Base-by-base conservation (phyloP, 345 rosid genomes). In the Pistacia atlantica region DNA sequence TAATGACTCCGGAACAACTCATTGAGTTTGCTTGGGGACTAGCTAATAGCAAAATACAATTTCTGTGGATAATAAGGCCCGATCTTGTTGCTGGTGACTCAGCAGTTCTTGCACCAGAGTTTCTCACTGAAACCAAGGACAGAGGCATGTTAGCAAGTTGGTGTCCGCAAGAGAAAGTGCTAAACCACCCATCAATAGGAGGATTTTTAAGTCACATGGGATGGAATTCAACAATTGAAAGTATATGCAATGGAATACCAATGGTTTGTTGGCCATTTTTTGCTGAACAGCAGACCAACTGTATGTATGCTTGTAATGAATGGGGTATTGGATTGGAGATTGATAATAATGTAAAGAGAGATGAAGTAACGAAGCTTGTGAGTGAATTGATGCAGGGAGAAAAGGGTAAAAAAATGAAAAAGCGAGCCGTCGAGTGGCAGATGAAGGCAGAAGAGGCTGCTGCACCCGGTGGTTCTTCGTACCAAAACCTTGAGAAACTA, bases 21-120 rank as follows among this genome's bases (percentile, higher is more conserved):
- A 52, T 56, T 10, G 80, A 80, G 72, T 58, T 80, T 48, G 83
- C 74, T 0, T 17, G 67, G 71, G 80, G 80, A 1, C 80, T 76
- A 0, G 77, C 77, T 1, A 67, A 80, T 20, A 80, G 83, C 78
- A 60, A 62, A 38, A 71, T 14, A 22, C 71, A 74, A 1, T 80
- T 80, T 67, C 2, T 77, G 18, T 77, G 80, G 78, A 63, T 80
- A 7, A 67, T 80, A 25, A 72, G 80, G 74, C 73, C 77, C 0
- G 81, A 73, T 65, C 49, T 72, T 6, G 81, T 78, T 68, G 33
- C 11, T 20, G 81, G 77, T 11, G 76, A 68, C n/a, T 18, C 71
- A 0, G 56, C 60, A 22, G 8, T 18, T 45, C 10, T 80, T 49
- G 51, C 73, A 1, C n/a, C 33, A 4, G 77, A 72, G 33, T 73